These are phyloP conservation scores for Graphiopsis chlorocephala DNA, from an alignment of 2,329 filamentous ascomycete genomes.

Conservation along the genomic window DNA sequence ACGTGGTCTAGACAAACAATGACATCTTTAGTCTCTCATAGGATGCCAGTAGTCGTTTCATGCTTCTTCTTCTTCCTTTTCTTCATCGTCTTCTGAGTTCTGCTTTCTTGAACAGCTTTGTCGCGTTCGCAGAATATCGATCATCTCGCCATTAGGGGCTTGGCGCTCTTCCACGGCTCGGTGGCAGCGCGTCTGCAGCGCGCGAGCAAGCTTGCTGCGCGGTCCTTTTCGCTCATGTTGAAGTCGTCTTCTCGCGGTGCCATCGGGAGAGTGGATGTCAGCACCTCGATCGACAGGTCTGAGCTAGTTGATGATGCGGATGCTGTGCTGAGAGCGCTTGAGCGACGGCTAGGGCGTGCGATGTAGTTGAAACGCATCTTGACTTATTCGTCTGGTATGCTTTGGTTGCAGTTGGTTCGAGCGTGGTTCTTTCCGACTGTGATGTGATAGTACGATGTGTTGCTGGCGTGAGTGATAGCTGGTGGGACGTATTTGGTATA, in stretches of 20 bases:
- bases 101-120: background rate
- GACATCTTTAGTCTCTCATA: background rate
- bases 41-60: background rate
- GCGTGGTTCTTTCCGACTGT: background rate
- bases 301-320: constrained; percentile 16
- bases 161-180: constrained; percentile 30
- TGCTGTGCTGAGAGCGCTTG: constrained; percentile 20
- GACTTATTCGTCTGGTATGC: constrained; percentile 5
- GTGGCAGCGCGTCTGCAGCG: constrained; percentile 28
- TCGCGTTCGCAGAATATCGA: background rate
- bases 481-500: background rate
- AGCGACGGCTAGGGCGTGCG: constrained; percentile 8
- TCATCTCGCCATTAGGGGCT: constrained; percentile 18
- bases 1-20: background rate
- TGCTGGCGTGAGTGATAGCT: background rate
- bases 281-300: constrained; percentile 24
- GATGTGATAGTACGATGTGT: background rate
- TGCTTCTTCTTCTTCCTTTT: background rate
- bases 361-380: constrained; percentile 22
- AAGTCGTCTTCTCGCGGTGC: constrained; percentile 33
- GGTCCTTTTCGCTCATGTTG: constrained; percentile 30
- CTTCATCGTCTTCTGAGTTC: background rate
- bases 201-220: constrained; percentile 26
- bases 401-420: background rate
- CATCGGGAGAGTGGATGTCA: constrained; percentile 29